Evolutionary conservation across 306 rosid species (phyloP).

Genomic region (Medicago ruthenica): DNA sequence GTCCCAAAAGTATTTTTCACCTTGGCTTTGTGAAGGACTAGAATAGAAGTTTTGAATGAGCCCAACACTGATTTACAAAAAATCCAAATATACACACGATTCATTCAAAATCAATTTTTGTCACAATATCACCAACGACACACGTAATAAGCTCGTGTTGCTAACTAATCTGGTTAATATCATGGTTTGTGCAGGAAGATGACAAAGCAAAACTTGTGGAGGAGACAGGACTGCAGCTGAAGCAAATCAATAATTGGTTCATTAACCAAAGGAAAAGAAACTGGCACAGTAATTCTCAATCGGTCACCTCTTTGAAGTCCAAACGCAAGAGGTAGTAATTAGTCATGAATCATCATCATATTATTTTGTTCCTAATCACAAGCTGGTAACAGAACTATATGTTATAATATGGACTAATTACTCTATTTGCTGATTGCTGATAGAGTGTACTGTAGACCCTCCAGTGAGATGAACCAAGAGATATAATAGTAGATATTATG

Average conservation of each 20-base stretch:
- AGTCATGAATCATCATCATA: too few relatives aligned
- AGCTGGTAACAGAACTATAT: constrained; percentile 9
- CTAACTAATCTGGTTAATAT: neutral
- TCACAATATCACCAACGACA: too few relatives aligned
- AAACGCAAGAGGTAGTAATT: constrained; percentile 85
- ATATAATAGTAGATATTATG: constrained; percentile 14
- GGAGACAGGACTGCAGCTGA: constrained; percentile 98
- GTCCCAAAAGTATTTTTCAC: too few relatives aligned
- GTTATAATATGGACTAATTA: constrained; percentile 37
- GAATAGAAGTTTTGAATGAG: too few relatives aligned
- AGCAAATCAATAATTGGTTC: constrained; percentile 98
- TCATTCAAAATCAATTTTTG: too few relatives aligned
- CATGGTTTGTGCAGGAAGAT: constrained; percentile 67
- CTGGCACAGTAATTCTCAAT: constrained; percentile 97
- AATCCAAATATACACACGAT: too few relatives aligned
- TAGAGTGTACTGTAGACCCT: constrained; percentile 35
- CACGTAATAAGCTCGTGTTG: too few relatives aligned
- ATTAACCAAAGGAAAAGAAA: constrained; percentile 97
- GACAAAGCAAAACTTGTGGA: constrained; percentile 99
- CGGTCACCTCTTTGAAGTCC: constrained; percentile 90
- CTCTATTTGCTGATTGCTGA: constrained; percentile 40
- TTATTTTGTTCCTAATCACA: neutral
- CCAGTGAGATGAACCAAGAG: constrained; percentile 17
- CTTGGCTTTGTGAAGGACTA: too few relatives aligned
- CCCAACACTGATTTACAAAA: too few relatives aligned